Evolutionary conservation across 1,284 basidiomycete species (phyloP), one percentile per base, ranked within the genome.

Genomic region (Meira nashicola): DNA sequence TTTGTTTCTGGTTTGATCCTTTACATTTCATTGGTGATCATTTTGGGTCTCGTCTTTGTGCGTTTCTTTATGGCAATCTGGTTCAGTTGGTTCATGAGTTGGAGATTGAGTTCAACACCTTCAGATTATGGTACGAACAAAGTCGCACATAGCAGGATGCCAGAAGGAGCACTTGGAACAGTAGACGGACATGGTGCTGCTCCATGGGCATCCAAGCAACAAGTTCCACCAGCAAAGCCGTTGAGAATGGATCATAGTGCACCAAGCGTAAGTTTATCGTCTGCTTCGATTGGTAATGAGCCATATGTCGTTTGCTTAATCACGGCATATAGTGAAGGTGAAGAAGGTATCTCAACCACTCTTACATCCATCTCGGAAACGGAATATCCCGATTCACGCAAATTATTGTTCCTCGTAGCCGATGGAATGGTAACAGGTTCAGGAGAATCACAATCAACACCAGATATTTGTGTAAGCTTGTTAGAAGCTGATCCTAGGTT

Each of bases 371-470:
- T 99, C 59, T 90, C 92, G 0, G 81, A 81, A 44, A 96, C 93
- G 0, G 87, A 85, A 3, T 99, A 97, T 79, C 90, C 91, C 8
- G 93, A 97, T 79, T 82, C 85, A 40, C 84, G 93, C 58, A 98
- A 98, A 79, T 83, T 99, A 19, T 80, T 99, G 43, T 95, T 96
- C 78, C 83, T 99, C 58, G 88, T 99, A 8, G 94, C 93, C 39
- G 95, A 99, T 79, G 95, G 95, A 5, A 97, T 99, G 91, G 92
- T 99, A 67, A 98, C 94, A 0, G 95, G 95, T 52, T 87, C 87
- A 2, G 95, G 95, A 55, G 94, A 98, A 82, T 90, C 92, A 79
- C 83, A 83, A 74, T 92, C 89, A 67, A 98, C 94, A 3, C 95
- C 95, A 10, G 95, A 98, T 80, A 92, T 92, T 55, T 97, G 94